Base-by-base conservation (phyloP, 345 rosid species). In the Eutrema japonicum region DNA sequence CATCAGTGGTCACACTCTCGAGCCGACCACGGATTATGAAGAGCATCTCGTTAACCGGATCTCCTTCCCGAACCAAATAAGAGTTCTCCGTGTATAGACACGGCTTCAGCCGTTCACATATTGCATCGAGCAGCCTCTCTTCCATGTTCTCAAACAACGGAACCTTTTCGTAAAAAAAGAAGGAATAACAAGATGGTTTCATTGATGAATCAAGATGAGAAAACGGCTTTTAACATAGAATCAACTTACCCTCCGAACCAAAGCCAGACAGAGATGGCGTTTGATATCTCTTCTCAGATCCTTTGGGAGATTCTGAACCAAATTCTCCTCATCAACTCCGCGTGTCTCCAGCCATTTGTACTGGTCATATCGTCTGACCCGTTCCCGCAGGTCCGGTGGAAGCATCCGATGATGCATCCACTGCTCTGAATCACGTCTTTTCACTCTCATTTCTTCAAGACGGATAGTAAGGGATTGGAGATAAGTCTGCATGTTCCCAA, bases 401-500 rank as follows among this genome's bases (percentile, higher is more conserved):
- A 94, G 97, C 88, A 94, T 82, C 10, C 98, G 93, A 50, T 94
- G 98, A 80, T 87, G 97, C 98, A 94, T 94, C 97, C 98, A 94
- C 79, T 89, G 98, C 55, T 94, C 98, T 10, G 98, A 89, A 75
- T 94, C 98, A 8, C 96, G 99, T 86, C 96, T 87, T 78, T 92
- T 95, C 53, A 95, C 86, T 76, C 99, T 84, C 99, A 95, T 92
- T 72, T 95, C 99, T 79, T 95, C 99, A 45, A 95, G 89, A 6
- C 97, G 95, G 48, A 92, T 92, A 0, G 99, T 95, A 8, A 89
- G 90, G 1, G 99, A 95, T 38, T 95, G 99, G 68, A 95, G 97
- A 82, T 95, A 95, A 65, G 99, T 95, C 97, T 95, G 99, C 99
- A 95, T 95, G 81, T 95, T 95, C 5, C 99, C 99, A 70, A 94